Conservation (phyloP, 345 rosid genomes). For the Isatis tinctoria region DNA sequence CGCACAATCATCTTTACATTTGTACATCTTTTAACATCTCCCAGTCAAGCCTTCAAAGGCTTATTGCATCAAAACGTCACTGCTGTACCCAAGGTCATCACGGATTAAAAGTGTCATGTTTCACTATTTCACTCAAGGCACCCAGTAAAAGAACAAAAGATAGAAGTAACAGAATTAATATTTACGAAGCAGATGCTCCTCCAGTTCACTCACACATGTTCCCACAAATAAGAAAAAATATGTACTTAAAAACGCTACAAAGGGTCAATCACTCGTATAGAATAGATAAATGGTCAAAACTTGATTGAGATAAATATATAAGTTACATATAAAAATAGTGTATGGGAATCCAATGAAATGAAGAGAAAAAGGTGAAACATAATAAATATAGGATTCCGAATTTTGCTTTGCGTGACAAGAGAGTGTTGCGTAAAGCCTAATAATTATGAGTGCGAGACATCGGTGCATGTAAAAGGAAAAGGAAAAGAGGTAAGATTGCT, state of each 20-base stretch:
- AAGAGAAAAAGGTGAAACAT: slow-evolving; percentile 1
- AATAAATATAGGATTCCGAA: slow-evolving; percentile 13
- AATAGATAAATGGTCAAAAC: background rate
- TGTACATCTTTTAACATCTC: no score
- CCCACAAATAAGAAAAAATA: background rate
- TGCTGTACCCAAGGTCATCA: background rate
- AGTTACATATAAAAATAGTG: background rate
- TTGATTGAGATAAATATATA: background rate
- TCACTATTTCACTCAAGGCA: background rate
- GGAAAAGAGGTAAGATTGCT: no score
- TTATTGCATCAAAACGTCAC: background rate
- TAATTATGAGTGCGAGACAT: slow-evolving; percentile 28
- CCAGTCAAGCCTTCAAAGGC: no score
- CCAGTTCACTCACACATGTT: background rate
- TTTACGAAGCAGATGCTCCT: slow-evolving; percentile 6
- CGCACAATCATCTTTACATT: no score
- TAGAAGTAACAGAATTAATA: background rate
- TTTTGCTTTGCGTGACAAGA: slow-evolving; percentile 20
- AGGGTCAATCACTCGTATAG: background rate
- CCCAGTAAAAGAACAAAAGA: background rate
- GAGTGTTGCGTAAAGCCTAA: slow-evolving; percentile 35
- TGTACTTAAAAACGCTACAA: no score
- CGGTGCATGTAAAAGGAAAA: slow-evolving; percentile 26
- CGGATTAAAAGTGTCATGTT: background rate
- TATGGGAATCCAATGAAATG: slow-evolving; percentile 16